phyloP scores from a whole-genome alignment of 306 rosid species.

The Hippophae rhamnoides region DNA sequence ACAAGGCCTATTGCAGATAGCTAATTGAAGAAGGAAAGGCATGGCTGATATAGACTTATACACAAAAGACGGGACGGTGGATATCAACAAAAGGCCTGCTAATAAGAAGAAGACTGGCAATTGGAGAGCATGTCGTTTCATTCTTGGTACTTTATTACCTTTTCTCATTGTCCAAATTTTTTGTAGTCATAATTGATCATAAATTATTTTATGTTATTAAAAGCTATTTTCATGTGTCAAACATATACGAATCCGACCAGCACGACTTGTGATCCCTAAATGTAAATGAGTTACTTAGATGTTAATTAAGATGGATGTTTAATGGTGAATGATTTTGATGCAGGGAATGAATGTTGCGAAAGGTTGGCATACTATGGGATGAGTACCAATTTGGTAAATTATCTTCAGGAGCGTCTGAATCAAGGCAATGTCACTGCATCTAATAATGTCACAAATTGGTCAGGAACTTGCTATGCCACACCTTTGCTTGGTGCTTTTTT shows the following conservation, averaged over 20 bases:
- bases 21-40: not conserved
- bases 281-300: no score
- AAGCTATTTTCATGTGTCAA: not conserved
- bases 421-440: slow-evolving; percentile 14
- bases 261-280: no score
- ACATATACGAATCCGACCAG: not conserved
- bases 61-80: slow-evolving; percentile 17
- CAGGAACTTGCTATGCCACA: slow-evolving; percentile 13
- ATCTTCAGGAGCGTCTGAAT: slow-evolving; percentile 7
- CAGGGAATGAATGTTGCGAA: slow-evolving; percentile 14
- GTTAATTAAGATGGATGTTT: not conserved
- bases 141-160: not conserved
- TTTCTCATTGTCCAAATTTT: no score
- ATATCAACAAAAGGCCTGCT: slow-evolving; percentile 3
- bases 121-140: slow-evolving; percentile 13
- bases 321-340: not conserved
- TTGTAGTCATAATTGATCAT: no score
- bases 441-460: slow-evolving; percentile 12
- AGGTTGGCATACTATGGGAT: slow-evolving; percentile 16
- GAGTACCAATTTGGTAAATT: slow-evolving; percentile 13
- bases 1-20: not conserved
- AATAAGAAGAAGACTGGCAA: slow-evolving; percentile 8
- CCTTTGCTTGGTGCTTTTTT: slow-evolving; percentile 13
- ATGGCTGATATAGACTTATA: slow-evolving; percentile 5
- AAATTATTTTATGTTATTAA: no score